These are phyloP conservation scores for Coemansia sp. DNA, from an alignment of 192 early-diverging fungal species.

Conservation along the genomic window DNA sequence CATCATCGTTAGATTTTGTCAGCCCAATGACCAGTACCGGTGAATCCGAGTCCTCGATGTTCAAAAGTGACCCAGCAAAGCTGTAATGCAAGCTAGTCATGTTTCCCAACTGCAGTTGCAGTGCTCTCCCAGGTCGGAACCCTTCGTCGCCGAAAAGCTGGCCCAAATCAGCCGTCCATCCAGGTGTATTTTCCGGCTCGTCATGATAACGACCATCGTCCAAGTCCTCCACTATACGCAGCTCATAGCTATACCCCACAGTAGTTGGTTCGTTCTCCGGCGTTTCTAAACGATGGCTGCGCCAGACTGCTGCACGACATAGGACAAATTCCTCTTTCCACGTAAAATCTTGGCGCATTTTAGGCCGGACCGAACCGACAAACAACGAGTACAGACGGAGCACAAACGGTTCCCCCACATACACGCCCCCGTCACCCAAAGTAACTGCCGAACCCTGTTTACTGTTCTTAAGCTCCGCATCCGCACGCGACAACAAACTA, in stretches of 20 bases:
- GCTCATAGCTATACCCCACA: slow-evolving; percentile 50
- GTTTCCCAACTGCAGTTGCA: slow-evolving; percentile 48
- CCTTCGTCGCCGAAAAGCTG: background rate
- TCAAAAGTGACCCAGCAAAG: slow-evolving; percentile 68
- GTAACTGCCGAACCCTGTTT: slow-evolving; percentile 3
- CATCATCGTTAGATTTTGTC: background rate
- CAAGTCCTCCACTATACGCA: slow-evolving; percentile 64
- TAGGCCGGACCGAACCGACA: slow-evolving; percentile 61
- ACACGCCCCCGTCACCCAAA: background rate
- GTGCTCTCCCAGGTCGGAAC: slow-evolving; percentile 15
- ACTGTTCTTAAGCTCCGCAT: background rate
- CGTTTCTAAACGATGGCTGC: background rate
- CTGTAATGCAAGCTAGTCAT: slow-evolving; percentile 70
- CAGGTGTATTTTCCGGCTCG: background rate
- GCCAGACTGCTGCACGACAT: slow-evolving; percentile 46
- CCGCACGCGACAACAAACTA: slow-evolving; percentile 25
- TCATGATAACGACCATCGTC: slow-evolving; percentile 81
- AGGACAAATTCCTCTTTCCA: slow-evolving; percentile 82
- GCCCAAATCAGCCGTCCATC: slow-evolving; percentile 23
- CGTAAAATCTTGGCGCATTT: slow-evolving; percentile 62
- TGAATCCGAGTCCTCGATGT: slow-evolving; percentile 69
- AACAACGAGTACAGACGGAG: slow-evolving; percentile 71
- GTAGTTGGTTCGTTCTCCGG: background rate
- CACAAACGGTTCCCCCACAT: slow-evolving; percentile 51
- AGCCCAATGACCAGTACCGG: slow-evolving; percentile 75